Conservation (phyloP, 768 basidiomycete genomes). For the Termitomyces sp. region DNA sequence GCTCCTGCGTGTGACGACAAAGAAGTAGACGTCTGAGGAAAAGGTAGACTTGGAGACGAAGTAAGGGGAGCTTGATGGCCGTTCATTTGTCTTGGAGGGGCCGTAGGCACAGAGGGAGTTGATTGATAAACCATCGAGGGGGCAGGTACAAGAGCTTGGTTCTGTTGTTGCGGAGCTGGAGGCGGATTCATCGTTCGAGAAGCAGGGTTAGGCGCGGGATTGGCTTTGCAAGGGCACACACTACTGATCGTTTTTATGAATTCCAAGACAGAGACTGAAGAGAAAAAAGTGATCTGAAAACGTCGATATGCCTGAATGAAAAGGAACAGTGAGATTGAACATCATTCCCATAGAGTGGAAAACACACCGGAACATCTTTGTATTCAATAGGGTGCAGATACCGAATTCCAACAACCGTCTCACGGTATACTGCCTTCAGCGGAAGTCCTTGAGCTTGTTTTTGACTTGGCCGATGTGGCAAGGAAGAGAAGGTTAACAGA, state of each 20-base stretch:
- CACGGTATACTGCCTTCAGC: slow-evolving; percentile 79
- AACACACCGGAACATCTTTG: slow-evolving; percentile 14
- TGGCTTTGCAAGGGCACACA: slow-evolving; percentile 75
- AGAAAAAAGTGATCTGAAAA: slow-evolving; percentile 70
- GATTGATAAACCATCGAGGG: background rate
- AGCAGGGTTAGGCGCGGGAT: slow-evolving; percentile 25
- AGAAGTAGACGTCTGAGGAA: slow-evolving; percentile 1
- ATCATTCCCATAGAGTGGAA: background rate
- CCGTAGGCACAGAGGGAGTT: background rate
- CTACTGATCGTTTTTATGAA: slow-evolving; percentile 61
- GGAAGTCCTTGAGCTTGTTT: slow-evolving; percentile 52
- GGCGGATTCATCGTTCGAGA: slow-evolving; percentile 11
- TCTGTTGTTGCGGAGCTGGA: slow-evolving; percentile 1
- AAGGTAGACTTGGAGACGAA: slow-evolving; percentile 12
- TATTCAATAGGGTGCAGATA: slow-evolving; percentile 53
- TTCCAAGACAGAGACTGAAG: slow-evolving; percentile 42
- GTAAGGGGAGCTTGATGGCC: background rate
- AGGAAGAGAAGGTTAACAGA: slow-evolving; percentile 60
- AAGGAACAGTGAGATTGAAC: slow-evolving; percentile 11
- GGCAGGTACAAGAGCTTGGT: slow-evolving; percentile 5
- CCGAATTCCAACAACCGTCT: slow-evolving; percentile 68
- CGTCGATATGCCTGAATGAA: slow-evolving; percentile 60
- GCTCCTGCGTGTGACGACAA: slow-evolving; percentile 6
- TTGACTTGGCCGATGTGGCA: slow-evolving; percentile 22
- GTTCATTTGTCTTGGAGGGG: background rate